phyloP scores from a whole-genome alignment of 352 stramenopile genomes.

The Phytophthora nicotianae region DNA sequence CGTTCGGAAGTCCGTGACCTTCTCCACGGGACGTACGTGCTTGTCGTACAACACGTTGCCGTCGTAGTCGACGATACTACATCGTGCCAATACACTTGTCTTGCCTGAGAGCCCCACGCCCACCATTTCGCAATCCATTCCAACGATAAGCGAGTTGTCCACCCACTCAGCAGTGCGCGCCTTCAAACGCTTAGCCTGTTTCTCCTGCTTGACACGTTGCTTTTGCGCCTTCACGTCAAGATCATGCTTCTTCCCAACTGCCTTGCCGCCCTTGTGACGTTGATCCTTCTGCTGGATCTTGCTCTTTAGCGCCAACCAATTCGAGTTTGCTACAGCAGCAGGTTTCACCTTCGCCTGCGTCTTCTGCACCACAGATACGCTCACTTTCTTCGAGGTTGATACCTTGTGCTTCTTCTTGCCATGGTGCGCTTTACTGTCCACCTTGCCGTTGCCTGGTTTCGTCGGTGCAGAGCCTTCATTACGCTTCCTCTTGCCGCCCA shows the following conservation, averaged over 20 bases:
- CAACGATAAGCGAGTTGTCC: conserved; percentile 74
- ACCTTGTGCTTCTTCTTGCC: conserved; percentile 26
- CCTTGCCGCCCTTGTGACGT: conserved; percentile 22
- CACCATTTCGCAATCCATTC: conserved; percentile 92
- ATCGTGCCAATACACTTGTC: conserved; percentile 82
- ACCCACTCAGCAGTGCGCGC: conserved; percentile 72
- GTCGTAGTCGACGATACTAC: conserved; percentile 88
- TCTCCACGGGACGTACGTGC: conserved; percentile 80
- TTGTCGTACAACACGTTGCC: conserved; percentile 87
- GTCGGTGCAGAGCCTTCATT: conserved; percentile 5
- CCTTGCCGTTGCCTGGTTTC: neutral
- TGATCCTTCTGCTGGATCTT: conserved; percentile 61
- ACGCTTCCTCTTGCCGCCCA: conserved; percentile 46
- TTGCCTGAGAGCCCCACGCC: conserved; percentile 79
- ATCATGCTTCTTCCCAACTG: conserved; percentile 37
- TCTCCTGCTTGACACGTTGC: conserved; percentile 52
- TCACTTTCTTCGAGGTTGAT: conserved; percentile 17
- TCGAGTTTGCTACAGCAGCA: conserved; percentile 54
- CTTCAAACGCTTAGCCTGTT: conserved; percentile 56
- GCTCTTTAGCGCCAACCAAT: conserved; percentile 78
- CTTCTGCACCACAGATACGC: conserved; percentile 24
- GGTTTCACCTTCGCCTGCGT: conserved; percentile 29
- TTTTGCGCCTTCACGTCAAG: conserved; percentile 44
- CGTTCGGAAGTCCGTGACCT: conserved; percentile 87
- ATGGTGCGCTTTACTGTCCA: conserved; percentile 1